Evolutionary conservation across 2,329 filamentous ascomycete species (phyloP).

Genomic region (Ambrosiella beaveri): DNA sequence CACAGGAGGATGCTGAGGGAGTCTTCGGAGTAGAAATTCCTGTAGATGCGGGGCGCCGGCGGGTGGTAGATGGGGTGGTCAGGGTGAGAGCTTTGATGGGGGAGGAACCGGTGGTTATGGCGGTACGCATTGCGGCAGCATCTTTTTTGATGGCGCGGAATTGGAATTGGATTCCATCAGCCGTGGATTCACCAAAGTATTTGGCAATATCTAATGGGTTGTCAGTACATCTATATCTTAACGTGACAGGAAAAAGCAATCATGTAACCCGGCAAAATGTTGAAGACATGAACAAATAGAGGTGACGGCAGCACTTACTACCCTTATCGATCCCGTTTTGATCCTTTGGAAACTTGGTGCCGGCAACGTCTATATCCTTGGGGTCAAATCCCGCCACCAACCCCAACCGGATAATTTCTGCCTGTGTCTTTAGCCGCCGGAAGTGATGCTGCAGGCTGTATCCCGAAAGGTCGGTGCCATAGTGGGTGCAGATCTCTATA

Average conservation of each 20-base stretch:
- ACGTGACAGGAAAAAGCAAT: not conserved
- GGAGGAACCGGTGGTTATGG: conserved; percentile 28
- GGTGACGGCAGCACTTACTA: conserved; percentile 20
- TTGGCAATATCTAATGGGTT: conserved; percentile 34
- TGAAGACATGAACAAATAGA: not conserved
- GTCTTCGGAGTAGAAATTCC: not conserved
- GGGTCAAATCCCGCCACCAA: conserved; percentile 24
- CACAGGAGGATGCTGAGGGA: conserved; percentile 2
- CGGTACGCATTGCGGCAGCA: conserved; percentile 29
- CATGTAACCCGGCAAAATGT: not conserved
- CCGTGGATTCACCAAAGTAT: conserved; percentile 41
- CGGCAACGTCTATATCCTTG: conserved; percentile 24
- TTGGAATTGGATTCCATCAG: conserved; percentile 41
- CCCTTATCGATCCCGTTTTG: conserved; percentile 24
- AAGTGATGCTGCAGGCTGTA: conserved; percentile 34
- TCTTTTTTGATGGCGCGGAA: conserved; percentile 39
- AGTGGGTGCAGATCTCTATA: conserved; percentile 30
- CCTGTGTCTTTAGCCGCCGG: conserved; percentile 28
- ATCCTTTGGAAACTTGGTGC: conserved; percentile 21
- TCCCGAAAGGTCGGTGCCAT: conserved; percentile 32
- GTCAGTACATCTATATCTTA: not conserved
- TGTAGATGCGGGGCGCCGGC: conserved; percentile 5
- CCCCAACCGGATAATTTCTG: conserved; percentile 22
- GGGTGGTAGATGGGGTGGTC: conserved; percentile 14
- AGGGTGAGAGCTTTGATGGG: conserved; percentile 24